Evolutionary conservation across 768 basidiomycete species (phyloP).

Genomic region (Tylopilus balloui): DNA sequence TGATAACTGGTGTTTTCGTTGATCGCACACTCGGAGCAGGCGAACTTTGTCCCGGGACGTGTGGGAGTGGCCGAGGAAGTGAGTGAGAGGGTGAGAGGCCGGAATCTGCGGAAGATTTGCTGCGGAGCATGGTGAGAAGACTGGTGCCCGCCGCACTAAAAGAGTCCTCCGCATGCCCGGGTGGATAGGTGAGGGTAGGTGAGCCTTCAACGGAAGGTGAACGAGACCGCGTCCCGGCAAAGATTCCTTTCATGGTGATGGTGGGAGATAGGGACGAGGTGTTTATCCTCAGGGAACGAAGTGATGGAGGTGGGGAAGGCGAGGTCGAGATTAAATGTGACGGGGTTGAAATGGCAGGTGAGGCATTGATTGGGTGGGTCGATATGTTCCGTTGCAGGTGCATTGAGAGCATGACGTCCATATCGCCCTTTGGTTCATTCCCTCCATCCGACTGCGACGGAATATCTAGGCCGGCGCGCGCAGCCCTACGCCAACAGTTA

Average conservation of each 20-base stretch:
- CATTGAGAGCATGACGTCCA: conserved; percentile 82
- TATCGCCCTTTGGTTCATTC: conserved; percentile 69
- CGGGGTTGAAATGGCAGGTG: conserved; percentile 6
- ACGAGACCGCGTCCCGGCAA: conserved; percentile 25
- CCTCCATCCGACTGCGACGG: conserved; percentile 38
- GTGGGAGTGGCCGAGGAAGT: conserved; percentile 30
- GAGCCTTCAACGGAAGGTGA: conserved; percentile 41
- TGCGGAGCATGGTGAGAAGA: conserved; percentile 48
- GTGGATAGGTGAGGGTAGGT: conserved; percentile 34
- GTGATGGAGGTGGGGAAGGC: conserved; percentile 28
- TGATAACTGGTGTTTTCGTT: conserved; percentile 15
- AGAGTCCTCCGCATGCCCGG: conserved; percentile 45
- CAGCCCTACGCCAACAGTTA: conserved; percentile 41
- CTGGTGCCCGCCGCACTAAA: conserved; percentile 53
- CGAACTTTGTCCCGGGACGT: conserved; percentile 15
- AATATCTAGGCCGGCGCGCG: conserved; percentile 61
- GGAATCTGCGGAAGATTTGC: conserved; percentile 33
- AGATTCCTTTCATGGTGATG: conserved; percentile 19
- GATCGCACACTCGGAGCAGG: conserved; percentile 28
- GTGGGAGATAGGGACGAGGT: conserved; percentile 16
- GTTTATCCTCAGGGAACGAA: conserved; percentile 24
- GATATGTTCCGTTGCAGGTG: conserved; percentile 56
- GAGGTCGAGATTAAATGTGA: conserved; percentile 21
- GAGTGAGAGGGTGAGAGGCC: conserved; percentile 25
- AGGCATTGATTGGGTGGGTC: conserved; percentile 22